Evolutionary conservation across 805 yeast species (phyloP), one percentile per base, ranked within the genome.

Genomic region (Torulaspora quercuum): DNA sequence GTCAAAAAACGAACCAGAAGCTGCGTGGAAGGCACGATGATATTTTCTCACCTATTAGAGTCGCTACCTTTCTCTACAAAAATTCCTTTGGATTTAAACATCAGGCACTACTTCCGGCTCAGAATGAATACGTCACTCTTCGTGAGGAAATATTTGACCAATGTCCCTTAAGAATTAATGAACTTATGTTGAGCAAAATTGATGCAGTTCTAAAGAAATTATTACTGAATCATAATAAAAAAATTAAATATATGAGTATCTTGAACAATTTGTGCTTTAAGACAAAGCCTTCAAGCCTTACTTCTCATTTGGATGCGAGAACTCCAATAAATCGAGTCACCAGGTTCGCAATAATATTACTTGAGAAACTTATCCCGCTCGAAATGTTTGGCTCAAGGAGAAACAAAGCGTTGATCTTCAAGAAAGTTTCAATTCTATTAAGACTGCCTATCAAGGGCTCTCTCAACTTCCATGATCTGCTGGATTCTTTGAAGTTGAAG

Each of bases 351-450:
- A 44, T 70, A 1, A 50, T 64, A 0, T 35, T 78, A 0, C 36
- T 76, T 4, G 72, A 70, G 8, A 69, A 66, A 33, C 45, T 80
- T 0, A 60, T 82, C 14, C 84, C 88, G 0, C 14, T 47, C 1
- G 68, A 65, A 5, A 39, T 70, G 1, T 73, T 77, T 61, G 94
- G 94, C 0, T 55, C 73, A 2, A 48, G 44, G 3, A 42, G 50
- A 9, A 84, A 84, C 50, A 72, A 73, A 50, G 39, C 67, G 0
- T 34, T 50, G 1, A 49, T 82, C 0, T 50, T 66, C 26, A 41
- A 47, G 3, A 54, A 55, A 7, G 48, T 82, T 0, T 57, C 72
- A 0, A 17, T 33, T 2, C 59, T 72, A 18, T 37, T 82, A 0
- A 46, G 51, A 9, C 48, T 69, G 18, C 61, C 68, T 0, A 52